Evolutionary conservation across 768 basidiomycete species (phyloP), one percentile per base, ranked within the genome.

Genomic region (Strobilomyces dryophilus): DNA sequence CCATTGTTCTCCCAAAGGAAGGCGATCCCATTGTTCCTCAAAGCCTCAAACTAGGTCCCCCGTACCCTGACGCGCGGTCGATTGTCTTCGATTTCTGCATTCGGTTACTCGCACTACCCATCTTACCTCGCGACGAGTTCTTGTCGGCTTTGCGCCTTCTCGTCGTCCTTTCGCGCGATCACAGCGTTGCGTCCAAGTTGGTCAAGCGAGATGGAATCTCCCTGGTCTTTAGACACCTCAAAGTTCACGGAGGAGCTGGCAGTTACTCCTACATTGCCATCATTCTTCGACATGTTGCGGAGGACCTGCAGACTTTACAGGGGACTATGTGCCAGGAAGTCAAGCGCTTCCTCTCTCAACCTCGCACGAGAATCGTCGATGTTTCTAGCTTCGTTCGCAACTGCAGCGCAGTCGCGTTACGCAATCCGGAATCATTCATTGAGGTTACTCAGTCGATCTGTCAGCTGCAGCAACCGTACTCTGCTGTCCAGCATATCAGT

Each of bases 221-320:
- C 0, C 66, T 76, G 18, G 74, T 97, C 18, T 84, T 95, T 71
- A 76, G 78, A 49, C 81, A 85, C 29, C 75, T 94, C 59, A 81
- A 81, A 58, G 71, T 75, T 17, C 72, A 77, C 5, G 74, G 83
- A 0, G 77, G 84, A 15, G 68, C 76, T 27, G 85, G 87, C 18
- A 87, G 85, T 57, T 91, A 92, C 43, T 84, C 89, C 0, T 92
- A 93, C 67, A 80, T 93, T 49, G 84, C 85, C 39, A 89, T 87
- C 62, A 88, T 98, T 55, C 75, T 98, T n/a, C 87, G 97, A 8
- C 97, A 99, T 65, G 72, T 92, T 48, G 82, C 95, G 45, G 97
- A 99, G 70, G 91, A 94, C 57, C 62, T 76, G 2, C 64, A 72
- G 3, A 79, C 78, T 8, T 66, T 98, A 40, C 79, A 82, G 51